Conservation (phyloP, 495 filamentous ascomycete species). For the Penicillium fimorum region DNA sequence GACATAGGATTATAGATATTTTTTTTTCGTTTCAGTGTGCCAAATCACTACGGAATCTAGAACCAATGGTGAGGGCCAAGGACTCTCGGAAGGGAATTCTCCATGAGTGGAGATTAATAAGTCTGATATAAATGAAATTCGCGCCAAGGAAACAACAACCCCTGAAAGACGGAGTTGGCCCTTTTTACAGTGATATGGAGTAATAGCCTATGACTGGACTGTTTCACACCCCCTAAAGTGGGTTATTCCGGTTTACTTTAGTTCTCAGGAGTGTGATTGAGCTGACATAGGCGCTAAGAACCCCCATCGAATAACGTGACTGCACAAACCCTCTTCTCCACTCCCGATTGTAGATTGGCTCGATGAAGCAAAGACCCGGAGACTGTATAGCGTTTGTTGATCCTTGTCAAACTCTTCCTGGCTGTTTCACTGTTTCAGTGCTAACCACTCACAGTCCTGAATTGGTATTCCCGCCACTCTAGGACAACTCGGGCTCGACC, state of each 20-base stretch:
- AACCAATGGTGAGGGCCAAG: not conserved
- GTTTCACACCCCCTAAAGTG: not conserved
- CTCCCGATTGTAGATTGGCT: slow-evolving; percentile 16
- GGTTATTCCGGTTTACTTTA: not conserved
- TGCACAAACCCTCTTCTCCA: slow-evolving; percentile 3
- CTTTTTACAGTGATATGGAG: slow-evolving; percentile 5
- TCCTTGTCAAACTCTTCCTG: slow-evolving; percentile 12
- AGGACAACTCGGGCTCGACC: slow-evolving; percentile 8
- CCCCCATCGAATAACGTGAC: not conserved
- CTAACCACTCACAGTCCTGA: slow-evolving; percentile 15
- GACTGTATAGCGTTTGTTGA: slow-evolving; percentile 14
- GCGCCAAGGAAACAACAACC: slow-evolving; percentile 10
- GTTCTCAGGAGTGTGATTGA: not conserved
- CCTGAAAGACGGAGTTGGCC: not conserved
- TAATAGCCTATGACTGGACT: slow-evolving; percentile 3
- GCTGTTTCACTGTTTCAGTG: slow-evolving; percentile 19
- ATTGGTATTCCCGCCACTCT: slow-evolving; percentile 12
- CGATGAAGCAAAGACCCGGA: slow-evolving; percentile 12
- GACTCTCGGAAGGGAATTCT: slow-evolving; percentile 6
- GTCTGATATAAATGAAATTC: slow-evolving; percentile 25
- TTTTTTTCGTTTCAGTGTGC: not conserved
- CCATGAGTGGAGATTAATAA: slow-evolving; percentile 8
- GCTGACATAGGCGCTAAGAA: slow-evolving; percentile 8
- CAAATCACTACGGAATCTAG: not conserved
- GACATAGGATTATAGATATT: not conserved